Evolutionary conservation across 176 grass and related monocot species (phyloP).

Genomic region (Elymus sibiricus): DNA sequence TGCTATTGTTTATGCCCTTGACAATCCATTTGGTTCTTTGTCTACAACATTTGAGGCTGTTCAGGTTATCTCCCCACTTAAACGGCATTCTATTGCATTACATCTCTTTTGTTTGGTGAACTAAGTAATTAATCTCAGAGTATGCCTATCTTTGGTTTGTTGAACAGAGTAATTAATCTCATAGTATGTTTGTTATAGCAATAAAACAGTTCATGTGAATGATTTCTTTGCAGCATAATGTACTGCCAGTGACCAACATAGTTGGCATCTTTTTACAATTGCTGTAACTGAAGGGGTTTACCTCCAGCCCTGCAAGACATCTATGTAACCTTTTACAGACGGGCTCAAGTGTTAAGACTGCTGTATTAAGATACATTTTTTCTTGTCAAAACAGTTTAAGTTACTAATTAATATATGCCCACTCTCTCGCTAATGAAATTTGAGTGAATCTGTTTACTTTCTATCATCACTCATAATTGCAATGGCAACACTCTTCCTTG

Average conservation of each 20-base stretch:
- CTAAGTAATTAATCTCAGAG: neutral
- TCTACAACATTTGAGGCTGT: slow-evolving; percentile 78
- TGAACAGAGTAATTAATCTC: neutral
- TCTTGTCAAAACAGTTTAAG: neutral
- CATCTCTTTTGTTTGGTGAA: neutral
- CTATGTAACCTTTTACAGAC: neutral
- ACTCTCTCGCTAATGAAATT: neutral
- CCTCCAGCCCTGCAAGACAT: neutral
- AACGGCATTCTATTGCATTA: neutral
- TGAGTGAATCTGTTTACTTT: neutral
- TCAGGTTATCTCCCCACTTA: slow-evolving; percentile 47
- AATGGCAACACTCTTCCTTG: neutral
- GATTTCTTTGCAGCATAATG: neutral
- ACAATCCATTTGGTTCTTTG: slow-evolving; percentile 86
- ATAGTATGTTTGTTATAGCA: neutral
- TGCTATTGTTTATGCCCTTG: slow-evolving; percentile 63
- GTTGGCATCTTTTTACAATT: neutral
- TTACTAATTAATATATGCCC: neutral
- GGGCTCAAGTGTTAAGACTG: neutral
- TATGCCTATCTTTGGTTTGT: neutral
- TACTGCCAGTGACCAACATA: neutral
- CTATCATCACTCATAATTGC: neutral
- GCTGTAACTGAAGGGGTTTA: neutral
- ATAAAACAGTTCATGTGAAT: neutral
- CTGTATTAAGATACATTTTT: neutral